These are phyloP conservation scores for Silene coronaria DNA, from an alignment of 179 eudicot species.

Conservation along the genomic window DNA sequence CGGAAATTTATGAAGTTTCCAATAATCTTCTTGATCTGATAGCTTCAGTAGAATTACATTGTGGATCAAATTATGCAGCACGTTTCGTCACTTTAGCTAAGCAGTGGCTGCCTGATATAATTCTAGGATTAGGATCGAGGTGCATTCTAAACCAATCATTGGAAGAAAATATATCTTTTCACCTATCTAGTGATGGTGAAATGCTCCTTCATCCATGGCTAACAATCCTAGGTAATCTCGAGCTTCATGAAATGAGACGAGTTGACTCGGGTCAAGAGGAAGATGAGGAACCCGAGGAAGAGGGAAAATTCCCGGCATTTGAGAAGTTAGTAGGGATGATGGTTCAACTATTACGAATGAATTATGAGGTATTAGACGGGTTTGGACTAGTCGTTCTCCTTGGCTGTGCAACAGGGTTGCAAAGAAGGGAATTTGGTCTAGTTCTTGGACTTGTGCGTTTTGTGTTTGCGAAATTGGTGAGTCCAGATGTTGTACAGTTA, in stretches of 20 bases:
- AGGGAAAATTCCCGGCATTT: slow-evolving; percentile 47
- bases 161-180: slow-evolving; percentile 24
- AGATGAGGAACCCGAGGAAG: slow-evolving; percentile 24
- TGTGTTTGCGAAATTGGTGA: slow-evolving; percentile 46
- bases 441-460: slow-evolving; percentile 55
- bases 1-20: slow-evolving; percentile 43
- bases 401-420: slow-evolving; percentile 37
- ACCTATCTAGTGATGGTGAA: slow-evolving; percentile 28
- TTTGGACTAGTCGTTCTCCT: slow-evolving; percentile 48
- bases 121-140: slow-evolving; percentile 63
- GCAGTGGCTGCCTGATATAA: slow-evolving; percentile 82
- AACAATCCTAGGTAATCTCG: slow-evolving; percentile 50
- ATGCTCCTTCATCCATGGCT: slow-evolving; percentile 54
- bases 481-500: slow-evolving; percentile 29
- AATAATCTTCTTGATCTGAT: slow-evolving; percentile 56
- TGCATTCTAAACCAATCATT: slow-evolving; percentile 34
- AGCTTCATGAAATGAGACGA: slow-evolving; percentile 45
- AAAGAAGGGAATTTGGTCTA: slow-evolving; percentile 48
- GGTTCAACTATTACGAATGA: slow-evolving; percentile 36
- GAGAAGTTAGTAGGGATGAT: slow-evolving; percentile 45
- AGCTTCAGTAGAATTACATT: slow-evolving; percentile 46
- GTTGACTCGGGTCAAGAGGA: slow-evolving; percentile 39
- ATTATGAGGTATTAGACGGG: slow-evolving; percentile 46
- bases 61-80: slow-evolving; percentile 62
- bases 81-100: slow-evolving; percentile 47